Evolutionary conservation across 139 green algal genomes (phyloP), one percentile per base, ranked within the genome.

Genomic region (Protoeuglena noctilucae): DNA sequence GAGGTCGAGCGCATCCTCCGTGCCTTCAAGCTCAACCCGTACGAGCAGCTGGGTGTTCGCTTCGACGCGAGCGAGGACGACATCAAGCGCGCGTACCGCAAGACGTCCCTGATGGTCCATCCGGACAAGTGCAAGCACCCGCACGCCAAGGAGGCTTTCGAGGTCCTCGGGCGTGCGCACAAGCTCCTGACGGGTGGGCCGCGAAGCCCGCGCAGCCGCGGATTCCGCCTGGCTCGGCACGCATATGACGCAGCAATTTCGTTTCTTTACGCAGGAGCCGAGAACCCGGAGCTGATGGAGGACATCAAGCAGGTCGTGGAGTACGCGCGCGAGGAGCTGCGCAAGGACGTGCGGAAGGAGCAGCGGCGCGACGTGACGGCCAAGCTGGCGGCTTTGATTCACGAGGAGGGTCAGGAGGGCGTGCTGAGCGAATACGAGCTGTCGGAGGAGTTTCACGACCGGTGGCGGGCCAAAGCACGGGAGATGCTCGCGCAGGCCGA

Each of bases 61-160:
- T 61, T 61, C n/a, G 51, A 68, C 40, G 53, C 43, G 14, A 34
- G 4, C 24, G 23, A 57, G 18, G 14, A 51, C 23, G 41, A 57
- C 12, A 57, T 68, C 40, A 28, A 34, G 17, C 30, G 31, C 12
- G 43, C 48, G 54, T 68, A 63, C 51, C 31, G 62, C 2, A 61
- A 60, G 34, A 23, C 43, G 16, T 56, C 29, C 2, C 48, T 63
- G 29, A 18, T 63, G 2, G 39, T 63, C 4, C 62, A 68, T 50
- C 62, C 62, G 39, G 62, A 68, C 57, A 68, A 63, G 41, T 68
- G 62, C 47, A 63, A 63, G n/a, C 62, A 63, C 30, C 5, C 29
- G 19, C 6, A 48, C 49, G 62, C 62, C 9, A 63, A 62, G 50
- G 46, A 46, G 24, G 62, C 62, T 25, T 68, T 68, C 30, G 62